Evolutionary conservation across 192 early-diverging fungal genomes (phyloP).

Genomic region (Backusella australiensis): DNA sequence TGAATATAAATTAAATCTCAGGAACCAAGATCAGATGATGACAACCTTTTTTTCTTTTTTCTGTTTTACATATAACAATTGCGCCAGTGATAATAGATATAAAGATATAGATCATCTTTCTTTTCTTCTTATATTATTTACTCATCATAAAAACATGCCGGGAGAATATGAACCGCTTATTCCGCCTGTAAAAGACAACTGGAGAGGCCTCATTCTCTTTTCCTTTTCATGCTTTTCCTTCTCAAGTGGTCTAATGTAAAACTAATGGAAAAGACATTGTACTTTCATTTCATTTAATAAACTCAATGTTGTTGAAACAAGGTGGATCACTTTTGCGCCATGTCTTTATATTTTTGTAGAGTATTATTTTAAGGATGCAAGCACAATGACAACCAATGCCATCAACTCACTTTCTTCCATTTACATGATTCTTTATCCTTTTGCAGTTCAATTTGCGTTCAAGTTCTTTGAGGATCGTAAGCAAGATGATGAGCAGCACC

Average conservation of each 20-base stretch:
- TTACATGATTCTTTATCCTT: constrained; percentile 42
- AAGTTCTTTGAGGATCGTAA: constrained; percentile 34
- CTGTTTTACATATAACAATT: background rate
- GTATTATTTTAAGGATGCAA: constrained; percentile 27
- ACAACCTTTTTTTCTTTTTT: background rate
- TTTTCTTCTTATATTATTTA: background rate
- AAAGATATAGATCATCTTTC: too few relatives aligned
- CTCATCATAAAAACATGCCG: background rate
- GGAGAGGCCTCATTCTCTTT: constrained; percentile 36
- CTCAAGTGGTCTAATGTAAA: constrained; percentile 29
- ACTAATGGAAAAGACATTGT: background rate
- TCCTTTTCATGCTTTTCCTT: constrained; percentile 41
- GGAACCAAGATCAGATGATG: background rate
- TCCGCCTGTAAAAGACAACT: background rate
- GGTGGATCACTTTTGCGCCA: constrained; percentile 47
- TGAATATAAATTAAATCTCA: constrained; percentile 1
- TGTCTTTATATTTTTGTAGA: constrained; percentile 42
- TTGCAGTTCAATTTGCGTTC: constrained; percentile 34
- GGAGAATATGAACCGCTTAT: constrained; percentile 2
- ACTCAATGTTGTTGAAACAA: background rate
- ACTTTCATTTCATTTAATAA: background rate
- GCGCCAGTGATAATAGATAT: background rate
- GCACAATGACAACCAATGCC: constrained; percentile 27
- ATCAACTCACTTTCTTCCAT: constrained; percentile 39
- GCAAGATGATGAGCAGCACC: background rate